Base-by-base conservation (phyloP, 768 basidiomycete genomes). In the Goffeauzyma gilvescens region DNA sequence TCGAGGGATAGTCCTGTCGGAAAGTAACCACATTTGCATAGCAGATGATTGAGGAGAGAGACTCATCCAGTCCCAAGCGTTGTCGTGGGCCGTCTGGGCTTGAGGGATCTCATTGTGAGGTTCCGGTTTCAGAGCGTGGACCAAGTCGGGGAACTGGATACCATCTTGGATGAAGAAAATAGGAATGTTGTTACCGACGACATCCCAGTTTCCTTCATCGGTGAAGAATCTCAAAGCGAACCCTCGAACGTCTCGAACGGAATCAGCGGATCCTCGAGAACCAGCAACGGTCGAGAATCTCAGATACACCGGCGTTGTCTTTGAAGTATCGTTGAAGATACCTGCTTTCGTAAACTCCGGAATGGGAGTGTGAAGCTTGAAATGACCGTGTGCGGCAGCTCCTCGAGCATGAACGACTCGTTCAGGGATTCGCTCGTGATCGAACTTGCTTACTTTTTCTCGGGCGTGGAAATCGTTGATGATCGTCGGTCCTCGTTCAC, bases 221-320 rank as follows among this genome's bases (percentile, higher is more conserved):
- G 85, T 83, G 60, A 84, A 86, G 52, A 86, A 75, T 55, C 84
- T 78, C 40, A 71, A 66, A 0, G 86, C 84, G 55, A 89, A 89
- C 0, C 85, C 85, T 47, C 84, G 74, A 18, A 84, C 81, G 54
- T 89, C 84, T 30, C 83, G 74, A 31, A 81, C 67, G 10, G 64
- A 61, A 54, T 84, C 83, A 2, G 85, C 79, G 48, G 76, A 79
- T n/a, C 83, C 86, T 42, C 73, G 69, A 1, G 77, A 72, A 1
- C 84, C 83, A 49, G 77, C 75, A 0, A 89, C 86, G 0, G 85
- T 89, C 44, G 76, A 79, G 68, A 89, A 87, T 26, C 87, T 75
- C 21, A 80, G 69, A 55, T 86, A 87, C 5, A 74, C 71, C 1
- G 84, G 77, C 0, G 82, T 90, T 0, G 70, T 72, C 33, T 78